Conservation (phyloP, 2,329 filamentous ascomycete species). For the Colletotrichum higginsianum region DNA sequence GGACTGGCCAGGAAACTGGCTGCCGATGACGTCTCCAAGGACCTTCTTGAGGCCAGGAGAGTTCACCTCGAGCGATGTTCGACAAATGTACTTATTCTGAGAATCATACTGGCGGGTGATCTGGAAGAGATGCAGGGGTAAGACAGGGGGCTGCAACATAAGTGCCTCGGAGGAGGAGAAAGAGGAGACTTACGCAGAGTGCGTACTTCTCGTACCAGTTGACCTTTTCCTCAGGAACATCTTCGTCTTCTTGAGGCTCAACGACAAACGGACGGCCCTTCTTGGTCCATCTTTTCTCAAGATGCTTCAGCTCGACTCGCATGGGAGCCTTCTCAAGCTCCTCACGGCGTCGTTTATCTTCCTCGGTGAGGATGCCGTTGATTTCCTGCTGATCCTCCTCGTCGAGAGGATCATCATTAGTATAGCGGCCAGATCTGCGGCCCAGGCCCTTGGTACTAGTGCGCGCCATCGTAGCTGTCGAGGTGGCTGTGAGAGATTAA, state of each 20-base stretch:
- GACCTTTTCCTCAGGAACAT: slow-evolving; percentile 47
- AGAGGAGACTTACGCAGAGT: slow-evolving; percentile 45
- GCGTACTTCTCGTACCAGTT: slow-evolving; percentile 51
- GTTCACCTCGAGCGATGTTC: slow-evolving; percentile 45
- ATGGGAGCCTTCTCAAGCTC: slow-evolving; percentile 48
- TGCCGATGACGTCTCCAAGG: slow-evolving; percentile 44
- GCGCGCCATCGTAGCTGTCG: slow-evolving; percentile 25
- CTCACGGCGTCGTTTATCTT: slow-evolving; percentile 44
- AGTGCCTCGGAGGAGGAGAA: neutral
- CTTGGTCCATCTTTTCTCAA: slow-evolving; percentile 51
- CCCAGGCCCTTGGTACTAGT: slow-evolving; percentile 22
- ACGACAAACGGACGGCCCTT: slow-evolving; percentile 48
- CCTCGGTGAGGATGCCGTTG: slow-evolving; percentile 40
- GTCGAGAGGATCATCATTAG: slow-evolving; percentile 23
- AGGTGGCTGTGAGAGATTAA: neutral
- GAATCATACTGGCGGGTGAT: slow-evolving; percentile 44
- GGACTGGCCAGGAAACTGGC: slow-evolving; percentile 47
- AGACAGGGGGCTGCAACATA: neutral
- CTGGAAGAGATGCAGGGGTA: neutral
- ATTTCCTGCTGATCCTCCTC: slow-evolving; percentile 44
- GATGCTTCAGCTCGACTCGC: slow-evolving; percentile 51
- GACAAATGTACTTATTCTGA: slow-evolving; percentile 39
- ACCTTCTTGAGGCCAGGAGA: slow-evolving; percentile 46
- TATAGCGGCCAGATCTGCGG: neutral
- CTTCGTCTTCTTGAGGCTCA: slow-evolving; percentile 50